phyloP scores from a whole-genome alignment of 148 eudicot genomes.

The Rhododendron ferrugineum region DNA sequence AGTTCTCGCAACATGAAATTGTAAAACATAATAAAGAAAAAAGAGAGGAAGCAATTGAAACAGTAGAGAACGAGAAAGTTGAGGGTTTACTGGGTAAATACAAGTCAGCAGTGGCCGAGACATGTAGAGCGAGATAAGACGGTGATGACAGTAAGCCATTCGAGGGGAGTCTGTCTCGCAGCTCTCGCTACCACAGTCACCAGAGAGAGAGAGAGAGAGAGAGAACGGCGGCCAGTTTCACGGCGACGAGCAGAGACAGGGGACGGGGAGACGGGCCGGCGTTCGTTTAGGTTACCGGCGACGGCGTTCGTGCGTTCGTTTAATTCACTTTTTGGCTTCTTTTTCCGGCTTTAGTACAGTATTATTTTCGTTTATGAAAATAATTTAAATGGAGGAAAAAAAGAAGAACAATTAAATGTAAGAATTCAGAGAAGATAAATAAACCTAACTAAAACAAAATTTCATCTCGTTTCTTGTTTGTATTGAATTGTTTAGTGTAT shows the following conservation, averaged over 20 bases:
- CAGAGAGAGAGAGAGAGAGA: not conserved
- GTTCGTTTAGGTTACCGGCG: not conserved
- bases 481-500: too few species aligned
- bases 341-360: too few species aligned
- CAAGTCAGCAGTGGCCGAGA: not conserved
- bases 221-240: not conserved
- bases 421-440: too few species aligned
- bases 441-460: too few species aligned
- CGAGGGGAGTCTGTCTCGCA: not conserved
- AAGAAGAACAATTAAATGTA: too few species aligned
- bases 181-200: not conserved
- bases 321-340: too few species aligned
- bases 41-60: not conserved
- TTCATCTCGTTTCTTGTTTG: too few species aligned
- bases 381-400: too few species aligned
- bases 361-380: too few species aligned
- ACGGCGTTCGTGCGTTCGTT: not conserved
- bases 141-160: not conserved
- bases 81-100: not conserved
- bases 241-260: not conserved
- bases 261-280: not conserved
- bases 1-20: not conserved
- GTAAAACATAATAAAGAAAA: not conserved
- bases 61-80: not conserved
- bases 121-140: not conserved